These are phyloP conservation scores for Boehmeria nivea DNA, from an alignment of 306 rosid genomes.

Conservation along the genomic window DNA sequence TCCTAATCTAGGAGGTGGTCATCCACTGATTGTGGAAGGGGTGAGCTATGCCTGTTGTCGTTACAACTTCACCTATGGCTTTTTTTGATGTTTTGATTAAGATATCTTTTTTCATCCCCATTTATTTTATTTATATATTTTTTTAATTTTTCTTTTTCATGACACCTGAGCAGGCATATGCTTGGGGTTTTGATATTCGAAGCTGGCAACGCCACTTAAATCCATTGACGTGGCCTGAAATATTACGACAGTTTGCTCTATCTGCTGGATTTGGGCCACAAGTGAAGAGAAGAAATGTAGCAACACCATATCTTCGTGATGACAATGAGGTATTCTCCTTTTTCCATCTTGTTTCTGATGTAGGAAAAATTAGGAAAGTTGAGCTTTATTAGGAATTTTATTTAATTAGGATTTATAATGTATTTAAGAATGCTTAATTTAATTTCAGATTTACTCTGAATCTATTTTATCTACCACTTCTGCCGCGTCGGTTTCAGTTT, in stretches of 20 bases:
- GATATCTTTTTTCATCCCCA: too few relatives aligned
- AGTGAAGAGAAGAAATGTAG: slow-evolving; percentile 41
- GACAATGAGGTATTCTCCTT: slow-evolving; percentile 44
- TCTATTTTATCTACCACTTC: too few relatives aligned
- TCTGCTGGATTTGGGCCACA: slow-evolving; percentile 81
- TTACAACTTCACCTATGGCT: slow-evolving; percentile 14
- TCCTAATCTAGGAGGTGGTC: slow-evolving; percentile 65
- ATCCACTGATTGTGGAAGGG: slow-evolving; percentile 70
- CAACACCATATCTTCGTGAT: slow-evolving; percentile 30
- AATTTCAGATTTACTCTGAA: too few relatives aligned
- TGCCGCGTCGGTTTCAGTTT: too few relatives aligned
- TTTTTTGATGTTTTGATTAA: too few relatives aligned
- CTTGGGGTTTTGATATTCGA: slow-evolving; percentile 76
- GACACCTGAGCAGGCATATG: slow-evolving; percentile 49
- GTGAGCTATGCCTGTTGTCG: slow-evolving; percentile 27
- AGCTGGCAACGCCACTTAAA: slow-evolving; percentile 66
- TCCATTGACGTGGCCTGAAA: slow-evolving; percentile 86
- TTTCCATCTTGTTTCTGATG: neutral
- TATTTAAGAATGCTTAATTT: too few relatives aligned
- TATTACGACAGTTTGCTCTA: slow-evolving; percentile 72
- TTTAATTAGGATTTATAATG: too few relatives aligned
- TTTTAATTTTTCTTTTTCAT: slow-evolving; percentile 1
- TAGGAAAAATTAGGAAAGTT: too few relatives aligned
- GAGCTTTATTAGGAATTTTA: too few relatives aligned
- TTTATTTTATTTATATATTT: too few relatives aligned